phyloP scores from a whole-genome alignment of 1,284 basidiomycete species.

The Cerioporus squamosus region DNA sequence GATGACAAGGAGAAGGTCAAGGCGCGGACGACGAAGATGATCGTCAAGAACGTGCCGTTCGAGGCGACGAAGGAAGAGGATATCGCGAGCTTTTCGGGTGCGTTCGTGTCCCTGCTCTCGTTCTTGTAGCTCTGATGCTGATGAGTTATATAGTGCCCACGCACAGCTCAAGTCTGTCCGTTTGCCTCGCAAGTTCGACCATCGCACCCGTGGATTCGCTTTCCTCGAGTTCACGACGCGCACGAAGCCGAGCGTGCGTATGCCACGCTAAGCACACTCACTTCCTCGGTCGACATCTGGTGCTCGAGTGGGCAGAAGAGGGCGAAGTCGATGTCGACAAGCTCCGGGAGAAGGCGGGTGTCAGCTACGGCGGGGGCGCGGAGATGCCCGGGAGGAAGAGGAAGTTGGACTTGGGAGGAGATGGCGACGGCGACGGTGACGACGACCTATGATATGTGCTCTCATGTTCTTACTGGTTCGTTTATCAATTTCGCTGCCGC shows the following conservation, averaged over 20 bases:
- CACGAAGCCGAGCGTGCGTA: slow-evolving; percentile 89
- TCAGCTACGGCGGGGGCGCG: slow-evolving; percentile 70
- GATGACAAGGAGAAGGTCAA: slow-evolving; percentile 44
- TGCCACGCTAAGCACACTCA: slow-evolving; percentile 91
- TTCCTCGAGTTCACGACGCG: slow-evolving; percentile 93
- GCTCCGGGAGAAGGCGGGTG: slow-evolving; percentile 79
- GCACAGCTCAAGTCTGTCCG: slow-evolving; percentile 93
- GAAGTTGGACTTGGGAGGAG: slow-evolving; percentile 62
- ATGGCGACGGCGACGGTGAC: slow-evolving; percentile 40
- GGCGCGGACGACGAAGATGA: slow-evolving; percentile 80
- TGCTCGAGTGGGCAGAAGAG: slow-evolving; percentile 93
- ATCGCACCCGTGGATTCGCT: slow-evolving; percentile 89
- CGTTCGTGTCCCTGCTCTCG: slow-evolving; percentile 35
- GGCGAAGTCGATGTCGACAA: slow-evolving; percentile 70
- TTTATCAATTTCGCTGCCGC: no score
- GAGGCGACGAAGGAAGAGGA: slow-evolving; percentile 96
- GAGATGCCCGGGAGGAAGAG: slow-evolving; percentile 72
- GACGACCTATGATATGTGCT: slow-evolving; percentile 12
- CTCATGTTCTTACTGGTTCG: no score
- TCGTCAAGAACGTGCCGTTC: slow-evolving; percentile 98
- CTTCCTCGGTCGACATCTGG: slow-evolving; percentile 92
- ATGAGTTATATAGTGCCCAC: slow-evolving; percentile 61
- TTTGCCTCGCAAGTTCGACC: slow-evolving; percentile 86
- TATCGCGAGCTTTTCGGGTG: slow-evolving; percentile 87
- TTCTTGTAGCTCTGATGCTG: background rate